Evolutionary conservation across 768 basidiomycete genomes (phyloP), one percentile per base, ranked within the genome.

Genomic region (Suillus lakei): DNA sequence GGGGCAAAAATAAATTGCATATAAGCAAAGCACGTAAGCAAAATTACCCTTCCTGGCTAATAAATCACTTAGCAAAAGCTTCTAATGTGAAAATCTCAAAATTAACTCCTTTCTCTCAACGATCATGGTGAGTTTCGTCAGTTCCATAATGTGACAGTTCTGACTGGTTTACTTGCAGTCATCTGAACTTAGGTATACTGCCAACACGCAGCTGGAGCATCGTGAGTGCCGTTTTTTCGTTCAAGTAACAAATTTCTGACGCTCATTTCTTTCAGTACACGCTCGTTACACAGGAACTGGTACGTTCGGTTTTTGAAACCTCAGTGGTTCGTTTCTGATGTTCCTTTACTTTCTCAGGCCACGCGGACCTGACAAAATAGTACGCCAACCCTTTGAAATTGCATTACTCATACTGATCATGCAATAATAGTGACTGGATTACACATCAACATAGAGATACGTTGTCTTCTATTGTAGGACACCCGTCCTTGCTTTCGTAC

Each of bases 401-500:
- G 39, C 38, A 48, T 48, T 56, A 59, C 56, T 64, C 13, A 69
- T 69, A 68, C 72, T 69, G 23, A 44, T 38, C 64, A 61, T 5
- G 3, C 73, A 9, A 23, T 36, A 98, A 16, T 36, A 99, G 97
- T 79, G 97, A 99, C 74, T 99, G 97, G 97, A 79, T 97, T 54
- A 98, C 95, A 8, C 95, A 98, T 78, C 97, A 98, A 74, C 96
- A 98, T 80, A 89, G 97, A 48, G 97, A 99, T 76, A 96, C 95
- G n/a, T 81, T 94, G 66, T 82, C 96, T 28, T 92, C 96, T 10
- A 96, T 99, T 67, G 89, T 96, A 53, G 95, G 97, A 2, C 98
- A 99, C 76, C 86, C 95, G 4, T 85, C 93, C 0, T 80, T 99
- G 63, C 81, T 89, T 16, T 93, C 93, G 2, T 99, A 91, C 75